Base-by-base conservation (phyloP, 2,329 filamentous ascomycete species). In the Thermochaetoides dissita region DNA sequence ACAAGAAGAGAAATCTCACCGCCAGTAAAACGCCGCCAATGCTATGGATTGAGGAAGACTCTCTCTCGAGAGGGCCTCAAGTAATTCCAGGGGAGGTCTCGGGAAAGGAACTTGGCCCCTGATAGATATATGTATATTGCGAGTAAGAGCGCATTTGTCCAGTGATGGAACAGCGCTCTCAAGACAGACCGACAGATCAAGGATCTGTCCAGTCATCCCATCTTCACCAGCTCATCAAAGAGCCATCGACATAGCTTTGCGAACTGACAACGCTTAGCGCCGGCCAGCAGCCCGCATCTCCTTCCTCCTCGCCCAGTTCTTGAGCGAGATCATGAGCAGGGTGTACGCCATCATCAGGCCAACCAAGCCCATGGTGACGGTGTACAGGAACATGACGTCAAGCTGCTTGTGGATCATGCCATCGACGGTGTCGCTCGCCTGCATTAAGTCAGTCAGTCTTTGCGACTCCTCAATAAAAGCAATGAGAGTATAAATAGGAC, bases 311-410 rank as follows among this genome's bases (percentile, higher is more conserved):
- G 85, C 86, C 86, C 86, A 94, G 28, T 87, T 88, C 63, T 94
- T 95, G 57, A 94, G 63, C 28, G 86, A 81, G 46, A 95, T 74
- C 8, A 83, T 66, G 29, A 87, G 55, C 12, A 93, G 72, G 41
- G 82, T 73, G 79, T 84, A 94, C 0, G 87, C 79, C 83, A 95
- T 89, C 40, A 94, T 61, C 39, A 94, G 68, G 2, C 80, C 81
- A 1, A 86, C 84, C 6, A 93, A 58, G 2, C 88, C 89, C 74
- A 93, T 83, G 8, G 79, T 83, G 31, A 94, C 74, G 0, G 86
- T 94, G 62, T 94, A 94, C 47, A 86, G 76, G 61, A 94, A 91
- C 87, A 94, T 95, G 49, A 84, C 84, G 55, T 94, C 84, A 10
- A 94, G 65, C 4, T 79, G 63, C 56, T 88, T 81, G 43, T 73